phyloP scores from a whole-genome alignment of 305 asterid genomes.

The Lippia alba region DNA sequence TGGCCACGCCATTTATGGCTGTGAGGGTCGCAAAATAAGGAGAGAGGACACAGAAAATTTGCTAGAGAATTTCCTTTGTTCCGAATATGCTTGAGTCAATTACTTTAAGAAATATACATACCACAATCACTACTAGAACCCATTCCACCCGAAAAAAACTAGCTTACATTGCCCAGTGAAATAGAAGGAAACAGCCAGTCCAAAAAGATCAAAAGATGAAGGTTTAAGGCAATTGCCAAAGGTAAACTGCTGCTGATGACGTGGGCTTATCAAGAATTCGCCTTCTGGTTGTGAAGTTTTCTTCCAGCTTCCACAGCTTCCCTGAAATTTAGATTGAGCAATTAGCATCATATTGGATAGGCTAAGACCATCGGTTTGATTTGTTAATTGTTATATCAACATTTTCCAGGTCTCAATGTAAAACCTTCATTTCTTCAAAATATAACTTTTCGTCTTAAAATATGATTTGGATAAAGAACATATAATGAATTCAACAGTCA shows the following conservation, averaged over 20 bases:
- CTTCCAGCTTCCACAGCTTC: constrained; percentile 96
- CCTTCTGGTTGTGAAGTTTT: constrained; percentile 44
- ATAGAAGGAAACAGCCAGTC: no score
- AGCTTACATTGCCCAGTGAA: no score
- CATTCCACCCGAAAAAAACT: no score
- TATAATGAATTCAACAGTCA: no score
- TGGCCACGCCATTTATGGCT: no score
- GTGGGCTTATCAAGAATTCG: constrained; percentile 36
- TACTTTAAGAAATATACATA: no score
- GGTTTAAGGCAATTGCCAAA: constrained; percentile 20
- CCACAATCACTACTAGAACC: no score
- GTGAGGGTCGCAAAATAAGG: no score
- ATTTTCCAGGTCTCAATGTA: not conserved
- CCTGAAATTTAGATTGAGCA: constrained; percentile 48
- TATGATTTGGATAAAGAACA: no score
- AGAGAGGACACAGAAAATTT: no score
- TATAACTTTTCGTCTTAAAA: not conserved
- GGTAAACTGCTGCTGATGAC: not conserved
- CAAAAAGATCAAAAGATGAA: constrained; percentile 4
- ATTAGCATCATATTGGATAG: constrained; percentile 10
- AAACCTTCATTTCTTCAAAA: not conserved
- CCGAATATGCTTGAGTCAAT: no score
- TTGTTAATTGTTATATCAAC: not conserved
- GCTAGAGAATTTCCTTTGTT: no score
- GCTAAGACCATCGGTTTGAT: not conserved